Evolutionary conservation across 2,329 filamentous ascomycete genomes (phyloP).

Genomic region (Penicillium glabrum): DNA sequence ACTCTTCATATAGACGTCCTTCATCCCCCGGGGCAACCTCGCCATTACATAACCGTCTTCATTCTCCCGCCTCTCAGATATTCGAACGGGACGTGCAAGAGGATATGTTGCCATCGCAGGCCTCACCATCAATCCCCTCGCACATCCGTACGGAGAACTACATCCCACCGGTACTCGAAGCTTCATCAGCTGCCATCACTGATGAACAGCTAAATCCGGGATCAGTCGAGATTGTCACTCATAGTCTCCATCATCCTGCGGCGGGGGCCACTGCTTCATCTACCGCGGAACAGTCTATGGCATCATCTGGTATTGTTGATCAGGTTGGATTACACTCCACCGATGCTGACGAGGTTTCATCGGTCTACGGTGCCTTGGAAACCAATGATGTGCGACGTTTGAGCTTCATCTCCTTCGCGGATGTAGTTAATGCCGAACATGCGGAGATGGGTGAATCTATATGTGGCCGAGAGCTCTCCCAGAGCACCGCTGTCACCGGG

Average conservation of each 20-base stretch:
- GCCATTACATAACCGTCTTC: slow-evolving; percentile 67
- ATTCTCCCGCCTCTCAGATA: slow-evolving; percentile 77
- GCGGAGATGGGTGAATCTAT: slow-evolving; percentile 44
- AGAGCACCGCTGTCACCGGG: slow-evolving; percentile 65
- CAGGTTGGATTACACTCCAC: slow-evolving; percentile 42
- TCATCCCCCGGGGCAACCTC: slow-evolving; percentile 67
- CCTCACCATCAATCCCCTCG: slow-evolving; percentile 81
- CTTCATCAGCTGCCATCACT: slow-evolving; percentile 88
- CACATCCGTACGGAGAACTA: slow-evolving; percentile 94
- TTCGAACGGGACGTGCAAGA: slow-evolving; percentile 97
- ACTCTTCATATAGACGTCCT: slow-evolving; percentile 46
- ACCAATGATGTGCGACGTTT: slow-evolving; percentile 75
- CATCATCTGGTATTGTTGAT: slow-evolving; percentile 52
- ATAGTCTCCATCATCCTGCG: slow-evolving; percentile 78
- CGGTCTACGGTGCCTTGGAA: slow-evolving; percentile 77
- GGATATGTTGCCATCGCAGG: slow-evolving; percentile 63
- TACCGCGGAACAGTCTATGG: slow-evolving; percentile 37
- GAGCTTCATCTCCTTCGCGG: slow-evolving; percentile 95
- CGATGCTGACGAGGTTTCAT: slow-evolving; percentile 64
- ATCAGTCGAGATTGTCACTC: slow-evolving; percentile 88
- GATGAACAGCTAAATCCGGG: slow-evolving; percentile 82
- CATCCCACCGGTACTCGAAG: slow-evolving; percentile 87
- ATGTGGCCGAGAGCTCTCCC: slow-evolving; percentile 67
- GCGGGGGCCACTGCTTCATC: slow-evolving; percentile 58
- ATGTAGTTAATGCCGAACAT: slow-evolving; percentile 77